Evolutionary conservation across 805 yeast genomes (phyloP).

Genomic region (Brettanomyces naardenensis): DNA sequence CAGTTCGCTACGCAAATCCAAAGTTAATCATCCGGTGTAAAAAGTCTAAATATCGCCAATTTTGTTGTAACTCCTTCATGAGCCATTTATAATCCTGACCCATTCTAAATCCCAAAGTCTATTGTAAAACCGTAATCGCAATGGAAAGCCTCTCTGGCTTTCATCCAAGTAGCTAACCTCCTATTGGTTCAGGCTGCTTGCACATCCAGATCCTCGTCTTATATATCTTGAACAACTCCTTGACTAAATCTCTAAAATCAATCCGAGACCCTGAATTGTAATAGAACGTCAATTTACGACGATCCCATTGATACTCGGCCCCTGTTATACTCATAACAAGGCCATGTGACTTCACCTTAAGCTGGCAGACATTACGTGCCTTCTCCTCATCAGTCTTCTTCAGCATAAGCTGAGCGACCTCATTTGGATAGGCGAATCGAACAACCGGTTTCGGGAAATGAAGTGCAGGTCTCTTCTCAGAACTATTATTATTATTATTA

Average conservation of each 20-base stretch:
- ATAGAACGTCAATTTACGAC: slow-evolving; percentile 73
- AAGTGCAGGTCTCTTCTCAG: slow-evolving; percentile 33
- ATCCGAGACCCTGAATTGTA: slow-evolving; percentile 56
- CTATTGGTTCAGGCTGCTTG: slow-evolving; percentile 16
- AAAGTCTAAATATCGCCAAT: too few species aligned
- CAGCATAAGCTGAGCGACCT: slow-evolving; percentile 46
- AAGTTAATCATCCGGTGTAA: too few species aligned
- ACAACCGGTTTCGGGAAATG: slow-evolving; percentile 64
- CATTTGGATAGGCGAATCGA: slow-evolving; percentile 53
- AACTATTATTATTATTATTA: slow-evolving; percentile 2
- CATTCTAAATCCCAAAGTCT: too few species aligned
- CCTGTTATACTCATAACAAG: slow-evolving; percentile 57
- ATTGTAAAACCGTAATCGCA: too few species aligned
- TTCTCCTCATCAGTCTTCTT: slow-evolving; percentile 64
- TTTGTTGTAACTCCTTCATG: too few species aligned
- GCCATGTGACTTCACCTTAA: slow-evolving; percentile 43
- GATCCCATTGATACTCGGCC: slow-evolving; percentile 82
- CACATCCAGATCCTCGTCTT: slow-evolving; percentile 88
- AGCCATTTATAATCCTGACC: too few species aligned
- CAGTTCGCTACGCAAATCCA: too few species aligned
- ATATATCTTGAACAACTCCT: slow-evolving; percentile 66
- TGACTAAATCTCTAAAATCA: slow-evolving; percentile 70
- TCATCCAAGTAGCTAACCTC: too few species aligned
- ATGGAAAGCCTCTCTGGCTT: too few species aligned
- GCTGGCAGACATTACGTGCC: slow-evolving; percentile 54